Percentiles rank a stretch among this genome's conserved stretches.
Conservation (phyloP, 257 asterid genomes). For the Jasminum sambac region DNA sequence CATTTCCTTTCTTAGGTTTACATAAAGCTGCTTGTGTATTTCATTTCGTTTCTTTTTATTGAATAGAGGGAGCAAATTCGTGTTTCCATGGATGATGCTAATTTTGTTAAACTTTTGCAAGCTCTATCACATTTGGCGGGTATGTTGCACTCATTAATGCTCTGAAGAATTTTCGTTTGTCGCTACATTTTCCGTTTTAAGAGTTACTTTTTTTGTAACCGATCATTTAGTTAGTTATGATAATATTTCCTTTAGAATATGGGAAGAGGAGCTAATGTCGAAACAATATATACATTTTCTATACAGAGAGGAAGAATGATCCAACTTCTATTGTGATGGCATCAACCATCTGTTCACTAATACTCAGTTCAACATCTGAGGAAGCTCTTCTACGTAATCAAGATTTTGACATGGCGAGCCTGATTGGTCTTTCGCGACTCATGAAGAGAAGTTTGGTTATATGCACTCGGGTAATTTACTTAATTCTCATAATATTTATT, state of each 20-base stretch:
- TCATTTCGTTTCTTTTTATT: conserved; percentile 20
- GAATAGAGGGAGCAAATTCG: conserved; percentile 44
- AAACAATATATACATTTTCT: conserved; percentile 10
- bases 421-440: conserved; percentile 52
- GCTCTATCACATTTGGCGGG: conserved; percentile 70
- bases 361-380: conserved; percentile 74
- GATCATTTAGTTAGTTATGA: neutral
- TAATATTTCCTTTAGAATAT: neutral
- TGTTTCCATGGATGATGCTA: conserved; percentile 38
- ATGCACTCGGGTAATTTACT: conserved; percentile 41
- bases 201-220: neutral
- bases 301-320: conserved; percentile 44
- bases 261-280: neutral
- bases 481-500: neutral
- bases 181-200: neutral
- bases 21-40: conserved; percentile 6
- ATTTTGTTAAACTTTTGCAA: conserved; percentile 58
- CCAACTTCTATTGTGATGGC: conserved; percentile 65
- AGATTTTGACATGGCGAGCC: conserved; percentile 40
- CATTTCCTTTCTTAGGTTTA: neutral
- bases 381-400: conserved; percentile 60
- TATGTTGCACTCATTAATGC: conserved; percentile 27
- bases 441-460: conserved; percentile 55
- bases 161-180: neutral
- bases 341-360: conserved; percentile 69